Conservation (phyloP, 768 basidiomycete genomes). For the Sporobolomyces pararoseus region DNA sequence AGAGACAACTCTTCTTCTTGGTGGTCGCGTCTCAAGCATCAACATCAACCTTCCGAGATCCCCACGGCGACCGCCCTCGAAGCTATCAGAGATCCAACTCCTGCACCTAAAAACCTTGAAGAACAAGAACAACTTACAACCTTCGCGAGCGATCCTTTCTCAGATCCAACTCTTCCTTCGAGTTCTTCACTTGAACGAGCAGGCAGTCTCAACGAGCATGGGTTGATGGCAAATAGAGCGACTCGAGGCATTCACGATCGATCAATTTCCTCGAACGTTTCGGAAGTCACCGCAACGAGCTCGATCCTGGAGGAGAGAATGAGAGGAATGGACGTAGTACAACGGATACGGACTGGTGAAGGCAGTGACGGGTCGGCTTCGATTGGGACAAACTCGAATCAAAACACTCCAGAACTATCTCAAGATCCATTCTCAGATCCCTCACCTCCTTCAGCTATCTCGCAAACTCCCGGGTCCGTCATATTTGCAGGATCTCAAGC, state of each 20-base stretch:
- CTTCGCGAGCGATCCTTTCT: conserved; percentile 37
- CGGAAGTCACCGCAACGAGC: conserved; percentile 27
- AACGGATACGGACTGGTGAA: conserved; percentile 27
- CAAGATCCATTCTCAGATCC: conserved; percentile 28
- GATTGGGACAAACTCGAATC: not conserved
- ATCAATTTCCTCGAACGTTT: conserved; percentile 22
- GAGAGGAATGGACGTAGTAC: conserved; percentile 37
- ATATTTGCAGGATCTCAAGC: conserved; percentile 14
- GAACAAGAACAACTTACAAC: not conserved
- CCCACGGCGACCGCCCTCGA: conserved; percentile 25
- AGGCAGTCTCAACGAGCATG: conserved; percentile 25
- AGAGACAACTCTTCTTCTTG: conserved; percentile 27
- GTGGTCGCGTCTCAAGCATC: conserved; percentile 33
- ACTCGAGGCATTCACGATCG: conserved; percentile 16
- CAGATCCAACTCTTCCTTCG: not conserved
- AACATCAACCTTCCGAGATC: not conserved
- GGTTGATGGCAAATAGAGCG: not conserved
- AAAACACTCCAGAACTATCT: conserved; percentile 14
- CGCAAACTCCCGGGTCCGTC: not conserved
- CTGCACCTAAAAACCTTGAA: conserved; percentile 13
- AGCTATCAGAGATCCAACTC: conserved; percentile 33
- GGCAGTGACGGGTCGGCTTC: not conserved
- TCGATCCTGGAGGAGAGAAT: conserved; percentile 38
- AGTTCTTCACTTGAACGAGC: not conserved
- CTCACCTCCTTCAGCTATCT: not conserved